A percentile compares a stretch with the other conserved stretches of the same genome.
phyloP scores from a whole-genome alignment of 1,139 yeast species.

The Pichia sp. region DNA sequence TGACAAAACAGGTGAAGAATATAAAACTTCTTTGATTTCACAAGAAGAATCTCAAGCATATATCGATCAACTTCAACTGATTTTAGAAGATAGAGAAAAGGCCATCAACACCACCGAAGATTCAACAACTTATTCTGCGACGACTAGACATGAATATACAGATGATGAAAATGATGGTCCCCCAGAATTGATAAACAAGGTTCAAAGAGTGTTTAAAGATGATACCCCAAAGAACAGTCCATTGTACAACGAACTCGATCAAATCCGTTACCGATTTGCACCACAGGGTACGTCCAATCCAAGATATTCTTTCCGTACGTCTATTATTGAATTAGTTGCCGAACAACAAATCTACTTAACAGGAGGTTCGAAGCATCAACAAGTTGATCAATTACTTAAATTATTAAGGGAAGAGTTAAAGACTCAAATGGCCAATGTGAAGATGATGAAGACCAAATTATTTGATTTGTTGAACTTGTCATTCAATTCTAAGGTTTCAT shows the following conservation, averaged over 20 bases:
- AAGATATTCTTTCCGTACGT: constrained; percentile 24
- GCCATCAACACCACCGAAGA: constrained; percentile 39
- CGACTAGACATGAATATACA: not conserved
- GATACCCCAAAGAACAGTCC: not conserved
- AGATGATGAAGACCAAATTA: constrained; percentile 36
- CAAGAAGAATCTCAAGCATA: constrained; percentile 71
- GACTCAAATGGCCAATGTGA: constrained; percentile 24
- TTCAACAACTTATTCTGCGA: constrained; percentile 17
- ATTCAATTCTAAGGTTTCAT: constrained; percentile 75
- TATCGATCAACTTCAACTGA: constrained; percentile 57
- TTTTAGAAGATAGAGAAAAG: constrained; percentile 55
- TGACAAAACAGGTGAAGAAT: constrained; percentile 67
- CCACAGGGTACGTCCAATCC: constrained; percentile 34
- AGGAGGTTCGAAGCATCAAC: constrained; percentile 7
- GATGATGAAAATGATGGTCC: not conserved
- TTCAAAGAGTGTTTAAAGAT: constrained; percentile 2
- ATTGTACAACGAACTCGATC: constrained; percentile 33
- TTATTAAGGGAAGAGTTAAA: constrained; percentile 25
- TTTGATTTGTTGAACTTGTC: constrained; percentile 57
- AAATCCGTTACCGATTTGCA: constrained; percentile 31
- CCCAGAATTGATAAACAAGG: not conserved
- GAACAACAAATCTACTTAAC: constrained; percentile 7
- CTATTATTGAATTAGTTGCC: constrained; percentile 16
- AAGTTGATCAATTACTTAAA: constrained; percentile 7
- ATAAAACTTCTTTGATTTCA: constrained; percentile 64